Evolutionary conservation across 2,329 filamentous ascomycete species (phyloP).

Genomic region (Penicillium sp.): DNA sequence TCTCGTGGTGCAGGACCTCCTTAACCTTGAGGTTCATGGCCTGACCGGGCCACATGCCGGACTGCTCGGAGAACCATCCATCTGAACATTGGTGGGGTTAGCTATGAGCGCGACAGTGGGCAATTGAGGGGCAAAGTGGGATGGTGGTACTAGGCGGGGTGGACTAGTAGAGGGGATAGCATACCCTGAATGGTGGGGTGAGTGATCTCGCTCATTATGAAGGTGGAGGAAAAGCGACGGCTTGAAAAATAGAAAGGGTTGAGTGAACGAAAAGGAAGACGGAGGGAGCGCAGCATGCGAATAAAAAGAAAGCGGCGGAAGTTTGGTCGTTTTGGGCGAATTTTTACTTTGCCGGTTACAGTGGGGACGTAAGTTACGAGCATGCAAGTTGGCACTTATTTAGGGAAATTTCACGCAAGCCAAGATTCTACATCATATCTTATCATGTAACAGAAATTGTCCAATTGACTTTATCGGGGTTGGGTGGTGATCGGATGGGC

Average conservation of each 20-base stretch:
- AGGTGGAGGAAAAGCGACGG: constrained; percentile 14
- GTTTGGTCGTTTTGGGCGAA: constrained; percentile 26
- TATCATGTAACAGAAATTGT: constrained; percentile 1
- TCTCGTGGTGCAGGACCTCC: constrained; percentile 97
- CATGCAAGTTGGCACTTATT: not conserved
- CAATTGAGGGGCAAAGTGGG: constrained; percentile 9
- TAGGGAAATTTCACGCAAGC: not conserved
- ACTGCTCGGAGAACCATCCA: constrained; percentile 99
- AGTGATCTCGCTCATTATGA: constrained; percentile 68
- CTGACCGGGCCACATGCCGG: constrained; percentile 98
- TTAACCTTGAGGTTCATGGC: constrained; percentile 99
- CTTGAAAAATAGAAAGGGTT: constrained; percentile 11
- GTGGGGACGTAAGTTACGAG: constrained; percentile 18
- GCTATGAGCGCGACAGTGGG: not conserved
- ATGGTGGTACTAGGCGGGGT: constrained; percentile 16
- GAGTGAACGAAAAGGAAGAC: constrained; percentile 16
- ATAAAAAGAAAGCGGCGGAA: constrained; percentile 26
- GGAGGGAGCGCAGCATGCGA: constrained; percentile 22
- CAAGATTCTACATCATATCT: not conserved
- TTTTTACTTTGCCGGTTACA: constrained; percentile 12
- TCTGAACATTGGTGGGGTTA: constrained; percentile 56
- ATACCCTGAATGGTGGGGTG: constrained; percentile 77
- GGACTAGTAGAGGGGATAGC: constrained; percentile 19
- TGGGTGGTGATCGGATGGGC: not conserved
- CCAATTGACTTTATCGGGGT: not conserved